Conservation (phyloP, 257 asterid genomes). For the Plantago major region DNA sequence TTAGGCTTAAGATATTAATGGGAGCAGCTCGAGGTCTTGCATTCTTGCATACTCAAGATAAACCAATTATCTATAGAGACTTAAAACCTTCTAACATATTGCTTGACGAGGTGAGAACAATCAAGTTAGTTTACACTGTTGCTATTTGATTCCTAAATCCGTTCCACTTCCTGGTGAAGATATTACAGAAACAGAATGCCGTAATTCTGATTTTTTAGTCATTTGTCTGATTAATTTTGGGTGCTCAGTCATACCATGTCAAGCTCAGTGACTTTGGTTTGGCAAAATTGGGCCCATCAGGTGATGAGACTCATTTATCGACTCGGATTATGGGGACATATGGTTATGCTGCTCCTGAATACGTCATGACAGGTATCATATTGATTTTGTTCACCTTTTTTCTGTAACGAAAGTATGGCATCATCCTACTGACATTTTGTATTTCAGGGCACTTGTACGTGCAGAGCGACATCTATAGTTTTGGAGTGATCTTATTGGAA, state of each 20-base stretch:
- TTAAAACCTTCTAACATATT: slow-evolving; percentile 9
- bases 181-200: too few relatives aligned
- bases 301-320: slow-evolving; percentile 6
- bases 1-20: neutral
- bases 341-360: slow-evolving; percentile 11
- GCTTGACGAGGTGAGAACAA: neutral
- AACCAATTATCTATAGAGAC: slow-evolving; percentile 9
- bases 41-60: neutral
- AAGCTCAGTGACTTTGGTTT: slow-evolving; percentile 10
- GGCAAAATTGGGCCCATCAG: slow-evolving; percentile 1
- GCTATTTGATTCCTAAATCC: too few relatives aligned
- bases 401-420: neutral
- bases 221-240: neutral
- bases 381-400: neutral
- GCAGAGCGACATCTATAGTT: slow-evolving; percentile 4
- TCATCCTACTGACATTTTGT: neutral
- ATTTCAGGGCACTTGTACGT: neutral
- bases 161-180: too few relatives aligned
- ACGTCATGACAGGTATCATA: neutral
- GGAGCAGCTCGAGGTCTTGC: slow-evolving; percentile 12
- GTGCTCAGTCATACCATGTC: neutral
- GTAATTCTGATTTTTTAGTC: neutral
- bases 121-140: neutral
- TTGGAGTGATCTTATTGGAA: slow-evolving; percentile 5
- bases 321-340: slow-evolving; percentile 10